phyloP scores from a whole-genome alignment of 768 basidiomycete genomes.

The Rhodotorula sphaerocarpa region DNA sequence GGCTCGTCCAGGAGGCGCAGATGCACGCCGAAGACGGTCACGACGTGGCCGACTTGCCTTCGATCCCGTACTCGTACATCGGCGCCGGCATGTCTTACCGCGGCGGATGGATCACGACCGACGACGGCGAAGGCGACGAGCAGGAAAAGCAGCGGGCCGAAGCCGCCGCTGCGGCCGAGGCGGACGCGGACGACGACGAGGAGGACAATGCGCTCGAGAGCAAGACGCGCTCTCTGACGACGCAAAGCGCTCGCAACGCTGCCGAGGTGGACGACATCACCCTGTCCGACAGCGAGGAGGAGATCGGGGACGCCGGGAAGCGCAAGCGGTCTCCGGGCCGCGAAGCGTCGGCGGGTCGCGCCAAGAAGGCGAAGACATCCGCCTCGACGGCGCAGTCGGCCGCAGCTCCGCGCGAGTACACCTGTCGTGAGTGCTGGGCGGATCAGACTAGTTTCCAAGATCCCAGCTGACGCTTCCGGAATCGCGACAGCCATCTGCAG shows the following conservation, averaged over 20 bases:
- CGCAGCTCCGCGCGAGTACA: not conserved
- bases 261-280: too few species aligned
- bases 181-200: not conserved
- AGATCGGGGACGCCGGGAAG: too few species aligned
- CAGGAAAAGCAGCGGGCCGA: not conserved
- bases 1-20: conserved; percentile 3
- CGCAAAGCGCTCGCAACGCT: too few species aligned
- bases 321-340: too few species aligned
- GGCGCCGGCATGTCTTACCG: too few species aligned
- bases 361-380: not conserved
- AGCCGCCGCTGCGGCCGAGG: not conserved
- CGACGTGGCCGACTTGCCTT: conserved; percentile 6
- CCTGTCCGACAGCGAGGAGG: too few species aligned
- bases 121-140: not conserved
- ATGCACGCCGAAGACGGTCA: not conserved
- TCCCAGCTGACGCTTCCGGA: not conserved
- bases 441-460: too few species aligned
- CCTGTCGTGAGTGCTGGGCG: not conserved
- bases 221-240: not conserved
- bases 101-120: conserved; percentile 5
- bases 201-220: not conserved
- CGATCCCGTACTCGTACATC: not conserved
- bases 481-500: conserved; percentile 7
- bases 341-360: not conserved
- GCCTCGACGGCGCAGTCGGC: too few species aligned